phyloP scores from a whole-genome alignment of 2,329 filamentous ascomycete genomes.

The Juglanconis juglandina region DNA sequence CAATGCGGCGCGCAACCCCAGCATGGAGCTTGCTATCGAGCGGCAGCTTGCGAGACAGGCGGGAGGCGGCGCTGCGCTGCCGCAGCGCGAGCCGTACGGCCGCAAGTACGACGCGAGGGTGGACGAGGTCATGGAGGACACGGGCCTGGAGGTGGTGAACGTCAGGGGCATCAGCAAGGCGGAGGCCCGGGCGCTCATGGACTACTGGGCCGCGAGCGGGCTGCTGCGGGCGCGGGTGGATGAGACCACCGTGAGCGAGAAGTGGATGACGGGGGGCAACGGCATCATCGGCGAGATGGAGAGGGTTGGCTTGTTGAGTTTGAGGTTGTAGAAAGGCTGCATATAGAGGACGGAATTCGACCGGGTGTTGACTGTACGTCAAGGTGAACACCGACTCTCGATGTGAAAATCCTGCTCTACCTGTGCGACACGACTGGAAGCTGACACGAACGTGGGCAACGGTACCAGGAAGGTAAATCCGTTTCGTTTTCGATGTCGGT shows the following conservation, averaged over 20 bases:
- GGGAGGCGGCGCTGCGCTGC: constrained; percentile 27
- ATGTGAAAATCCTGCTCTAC: too few species aligned
- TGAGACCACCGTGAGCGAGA: constrained; percentile 69
- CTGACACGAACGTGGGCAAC: too few species aligned
- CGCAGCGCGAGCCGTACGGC: constrained; percentile 49
- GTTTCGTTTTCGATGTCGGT: too few species aligned
- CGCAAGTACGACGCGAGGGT: constrained; percentile 55
- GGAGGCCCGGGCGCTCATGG: constrained; percentile 77
- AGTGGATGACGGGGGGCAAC: constrained; percentile 78
- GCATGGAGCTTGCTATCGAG: constrained; percentile 65
- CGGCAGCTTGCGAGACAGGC: constrained; percentile 47
- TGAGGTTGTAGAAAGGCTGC: constrained; percentile 35
- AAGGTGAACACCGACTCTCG: too few species aligned
- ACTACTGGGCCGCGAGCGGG: constrained; percentile 90
- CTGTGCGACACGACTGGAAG: too few species aligned
- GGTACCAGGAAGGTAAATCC: too few species aligned
- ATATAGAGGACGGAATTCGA: background rate
- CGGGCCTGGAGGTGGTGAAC: constrained; percentile 45
- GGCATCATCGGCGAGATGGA: constrained; percentile 86
- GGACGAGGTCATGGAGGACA: constrained; percentile 47
- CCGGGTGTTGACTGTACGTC: too few species aligned
- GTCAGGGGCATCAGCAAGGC: constrained; percentile 67
- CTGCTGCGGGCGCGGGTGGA: constrained; percentile 69
- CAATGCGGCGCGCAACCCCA: constrained; percentile 63
- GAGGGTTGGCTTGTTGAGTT: constrained; percentile 53